Evolutionary conservation across 257 asterid species (phyloP).

Genomic region (Solanum clarkiae): DNA sequence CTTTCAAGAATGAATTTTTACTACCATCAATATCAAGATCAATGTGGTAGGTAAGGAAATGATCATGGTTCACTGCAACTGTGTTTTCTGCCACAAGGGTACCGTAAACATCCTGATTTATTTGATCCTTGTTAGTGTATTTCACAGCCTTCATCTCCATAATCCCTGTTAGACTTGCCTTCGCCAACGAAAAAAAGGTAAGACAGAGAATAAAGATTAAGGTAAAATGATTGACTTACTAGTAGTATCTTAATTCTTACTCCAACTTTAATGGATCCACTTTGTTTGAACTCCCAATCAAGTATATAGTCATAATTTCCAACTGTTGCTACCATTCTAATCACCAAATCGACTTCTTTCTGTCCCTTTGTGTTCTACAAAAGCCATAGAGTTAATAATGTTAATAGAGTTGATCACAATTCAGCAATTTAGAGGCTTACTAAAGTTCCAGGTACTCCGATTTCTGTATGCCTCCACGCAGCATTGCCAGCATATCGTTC

Average conservation of each 20-base stretch:
- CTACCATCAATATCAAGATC: conserved; percentile 61
- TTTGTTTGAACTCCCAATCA: conserved; percentile 76
- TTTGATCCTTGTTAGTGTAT: conserved; percentile 12
- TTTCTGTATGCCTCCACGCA: conserved; percentile 73
- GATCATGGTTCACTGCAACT: conserved; percentile 49
- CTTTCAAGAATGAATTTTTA: conserved; percentile 34
- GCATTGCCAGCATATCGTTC: conserved; percentile 38
- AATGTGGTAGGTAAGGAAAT: conserved; percentile 43
- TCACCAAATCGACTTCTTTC: conserved; percentile 41
- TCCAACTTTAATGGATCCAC: conserved; percentile 55
- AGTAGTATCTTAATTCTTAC: conserved; percentile 19
- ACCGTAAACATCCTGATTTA: conserved; percentile 21
- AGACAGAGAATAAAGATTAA: background rate
- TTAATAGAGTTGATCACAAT: background rate
- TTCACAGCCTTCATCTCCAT: conserved; percentile 40
- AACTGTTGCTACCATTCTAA: conserved; percentile 60
- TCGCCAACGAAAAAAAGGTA: background rate
- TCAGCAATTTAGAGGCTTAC: background rate
- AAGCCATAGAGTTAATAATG: background rate
- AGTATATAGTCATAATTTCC: conserved; percentile 67
- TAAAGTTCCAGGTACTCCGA: background rate
- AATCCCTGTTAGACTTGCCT: conserved; percentile 50
- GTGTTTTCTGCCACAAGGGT: conserved; percentile 43
- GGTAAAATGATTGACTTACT: background rate
- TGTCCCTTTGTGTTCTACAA: conserved; percentile 43